These are phyloP conservation scores for Fusarium sublunatum DNA, from an alignment of 2,329 filamentous ascomycete genomes.

Conservation along the genomic window DNA sequence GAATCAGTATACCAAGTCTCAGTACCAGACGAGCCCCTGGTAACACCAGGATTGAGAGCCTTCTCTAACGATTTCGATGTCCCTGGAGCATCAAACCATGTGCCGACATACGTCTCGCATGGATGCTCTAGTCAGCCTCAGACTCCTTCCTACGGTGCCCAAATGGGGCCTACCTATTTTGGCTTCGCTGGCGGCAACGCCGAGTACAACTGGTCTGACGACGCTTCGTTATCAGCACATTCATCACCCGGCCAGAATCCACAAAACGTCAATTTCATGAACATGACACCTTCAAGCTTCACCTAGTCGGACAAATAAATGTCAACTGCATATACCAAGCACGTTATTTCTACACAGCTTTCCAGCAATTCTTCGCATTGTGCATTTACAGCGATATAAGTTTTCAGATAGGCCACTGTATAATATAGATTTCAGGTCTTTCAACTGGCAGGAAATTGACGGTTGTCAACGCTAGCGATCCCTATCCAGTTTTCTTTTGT, in stretches of 20 bases:
- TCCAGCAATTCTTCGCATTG: conserved; percentile 15
- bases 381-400: conserved; percentile 35
- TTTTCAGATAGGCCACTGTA: conserved; percentile 33
- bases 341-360: background rate
- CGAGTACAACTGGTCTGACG: conserved; percentile 65
- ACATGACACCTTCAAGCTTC: conserved; percentile 50
- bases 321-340: background rate
- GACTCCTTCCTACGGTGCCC: conserved; percentile 59
- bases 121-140: conserved; percentile 58
- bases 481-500: conserved; percentile 26
- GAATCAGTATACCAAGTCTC: conserved; percentile 55
- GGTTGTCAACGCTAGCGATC: conserved; percentile 25
- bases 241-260: conserved; percentile 50
- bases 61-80: conserved; percentile 62
- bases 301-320: conserved; percentile 38
- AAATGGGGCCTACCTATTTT: conserved; percentile 58
- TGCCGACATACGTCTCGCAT: conserved; percentile 60
- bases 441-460: conserved; percentile 15
- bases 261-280: conserved; percentile 51
- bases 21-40: conserved; percentile 60
- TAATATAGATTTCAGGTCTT: conserved; percentile 31
- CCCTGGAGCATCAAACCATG: conserved; percentile 52
- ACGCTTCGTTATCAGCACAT: conserved; percentile 53
- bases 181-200: conserved; percentile 53
- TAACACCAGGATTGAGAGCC: conserved; percentile 59